Base-by-base conservation (phyloP, 257 asterid genomes). In the Solanum clarkiae region DNA sequence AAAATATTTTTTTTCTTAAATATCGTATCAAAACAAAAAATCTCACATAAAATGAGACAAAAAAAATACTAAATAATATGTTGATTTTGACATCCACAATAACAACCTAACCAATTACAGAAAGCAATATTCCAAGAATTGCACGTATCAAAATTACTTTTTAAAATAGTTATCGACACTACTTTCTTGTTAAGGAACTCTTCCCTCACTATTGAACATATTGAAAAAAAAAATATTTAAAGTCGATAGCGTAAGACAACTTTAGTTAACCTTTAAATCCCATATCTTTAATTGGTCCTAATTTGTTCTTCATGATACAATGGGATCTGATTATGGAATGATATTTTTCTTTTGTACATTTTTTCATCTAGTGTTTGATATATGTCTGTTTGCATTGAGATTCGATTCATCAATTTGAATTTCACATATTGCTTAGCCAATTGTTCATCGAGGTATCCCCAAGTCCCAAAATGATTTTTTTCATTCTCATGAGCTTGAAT, bases 101-200 rank as follows among this genome's bases (percentile, higher is more conserved):
- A 75, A 15, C 62, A 26, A 36, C 42, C 82, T 24, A 75, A 75
- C 15, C 62, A 75, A 49, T 49, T 75, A 24, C n/a, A 75, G 49
- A 74, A 75, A 75, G 82, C 45, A 75, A 75, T 59, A 47, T n/a
- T 74, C 81, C n/a, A 74, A 36, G 81, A 74, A 74, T 47, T 74
- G 40, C 47, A 74, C 81, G 81, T 47, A 45, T 74, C 57, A 74
- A 74, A 45, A 45, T 12, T 74, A 45, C 77, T 74, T 74, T 72
- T n/a, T 45, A 74, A 24, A 49, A 29, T 66, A 17, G 60, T 55
- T 29, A 66, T 66, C 15, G 2, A 22, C 24, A 14, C 6, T 49
- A 22, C 44, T 47, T 74, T 74, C 82, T 49, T 24, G 51, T 22
- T 75, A 49, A 49, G 24, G 44, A 49, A 2, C 29, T 12, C 53